Percentiles rank a stretch among this genome's conserved stretches.
Conservation (phyloP, 257 asterid species). For the Nicotiana sylvestris region DNA sequence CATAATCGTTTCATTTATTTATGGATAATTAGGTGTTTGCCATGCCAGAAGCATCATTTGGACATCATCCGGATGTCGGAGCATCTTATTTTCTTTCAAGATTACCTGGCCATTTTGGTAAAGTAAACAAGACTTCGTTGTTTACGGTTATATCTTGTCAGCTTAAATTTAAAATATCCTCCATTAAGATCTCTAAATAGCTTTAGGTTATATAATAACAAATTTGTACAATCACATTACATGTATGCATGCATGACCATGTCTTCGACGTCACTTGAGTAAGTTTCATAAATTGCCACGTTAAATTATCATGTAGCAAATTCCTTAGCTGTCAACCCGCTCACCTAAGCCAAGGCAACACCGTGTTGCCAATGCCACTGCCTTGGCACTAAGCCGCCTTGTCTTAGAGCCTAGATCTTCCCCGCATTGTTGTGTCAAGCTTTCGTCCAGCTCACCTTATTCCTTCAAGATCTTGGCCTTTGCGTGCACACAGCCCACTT, state of each 20-base stretch:
- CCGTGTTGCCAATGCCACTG: no score
- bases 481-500: no score
- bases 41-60: constrained; percentile 27
- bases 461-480: no score
- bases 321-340: no score
- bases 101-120: constrained; percentile 26
- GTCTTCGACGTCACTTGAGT: no score
- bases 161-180: neutral
- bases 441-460: no score
- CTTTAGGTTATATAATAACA: neutral
- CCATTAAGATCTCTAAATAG: neutral
- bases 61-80: constrained; percentile 23
- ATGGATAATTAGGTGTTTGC: constrained; percentile 14
- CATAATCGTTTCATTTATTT: neutral
- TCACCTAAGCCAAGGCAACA: no score
- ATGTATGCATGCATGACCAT: neutral
- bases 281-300: no score
- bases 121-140: neutral
- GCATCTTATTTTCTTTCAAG: constrained; percentile 29
- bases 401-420: no score
- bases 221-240: neutral
- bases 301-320: no score
- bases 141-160: neutral
- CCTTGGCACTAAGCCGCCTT: no score
- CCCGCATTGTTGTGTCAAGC: no score